Base-by-base conservation (phyloP, 202 grass and related monocot genomes). In the Zizania palustris region DNA sequence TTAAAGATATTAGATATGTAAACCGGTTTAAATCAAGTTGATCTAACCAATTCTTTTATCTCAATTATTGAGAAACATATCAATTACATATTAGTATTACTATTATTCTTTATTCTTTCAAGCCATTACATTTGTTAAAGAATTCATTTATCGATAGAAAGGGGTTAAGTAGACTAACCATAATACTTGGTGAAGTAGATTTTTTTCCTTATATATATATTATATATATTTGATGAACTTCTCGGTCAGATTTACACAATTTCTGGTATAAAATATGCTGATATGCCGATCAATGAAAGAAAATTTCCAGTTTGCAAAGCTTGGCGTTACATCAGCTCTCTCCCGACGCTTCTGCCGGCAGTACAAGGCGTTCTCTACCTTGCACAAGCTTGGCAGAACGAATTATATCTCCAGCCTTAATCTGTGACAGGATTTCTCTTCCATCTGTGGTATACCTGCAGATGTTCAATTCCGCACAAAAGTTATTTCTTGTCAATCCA, bases 331-430 rank as follows among this genome's bases (percentile, higher is more conserved):
- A 76, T 93, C 81, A 97, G 71, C 78, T 93, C 63, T 75, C 90
- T 69, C 74, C 75, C 2, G 86, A 67, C 10, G 68, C 55, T 49
- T 4, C 57, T 12, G 71, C 33, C 15, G 85, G 86, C 40, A 97
- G 69, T 64, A 97, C 75, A 51, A 97, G 91, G 72, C 94, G 91
- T 56, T 93, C 88, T 70, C 53, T 73, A 21, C 94, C 94, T 76
- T 87, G 87, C 62, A 93, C 65, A 68, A 97, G 56, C 80, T 92
- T 97, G 65, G 94, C 94, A 28, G 94, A 92, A 74, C 74, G 80
- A 77, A 97, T 93, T 51, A 83, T 69, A 83, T 97, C 94, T 75
- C 94, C 94, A 44, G 91, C 85, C 80, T 93, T 97, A 45, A 97
- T 92, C 60, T 97, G 91, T 14, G 88, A 87, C 14, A 97, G 85